Evolutionary conservation across 306 rosid genomes (phyloP).

Genomic region (Clitoria ternatea): DNA sequence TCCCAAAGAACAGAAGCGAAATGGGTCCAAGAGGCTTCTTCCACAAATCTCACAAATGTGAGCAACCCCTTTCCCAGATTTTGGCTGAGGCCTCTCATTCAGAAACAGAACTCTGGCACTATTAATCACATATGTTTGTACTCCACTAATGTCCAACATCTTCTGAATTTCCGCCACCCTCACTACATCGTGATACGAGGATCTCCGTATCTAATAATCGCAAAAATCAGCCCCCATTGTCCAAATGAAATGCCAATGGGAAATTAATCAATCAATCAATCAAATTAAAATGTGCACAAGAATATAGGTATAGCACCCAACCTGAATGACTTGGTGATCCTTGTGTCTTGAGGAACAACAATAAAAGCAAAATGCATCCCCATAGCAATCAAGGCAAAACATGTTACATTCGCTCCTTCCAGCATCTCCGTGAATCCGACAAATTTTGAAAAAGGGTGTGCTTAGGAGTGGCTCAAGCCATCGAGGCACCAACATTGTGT

Average conservation of each 20-base stretch:
- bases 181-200: conserved; percentile 95
- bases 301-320: neutral
- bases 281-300: too few species aligned
- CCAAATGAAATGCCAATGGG: neutral
- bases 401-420: conserved; percentile 85
- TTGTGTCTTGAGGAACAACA: conserved; percentile 88
- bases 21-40: conserved; percentile 85
- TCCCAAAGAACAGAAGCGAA: conserved; percentile 90
- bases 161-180: conserved; percentile 75
- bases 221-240: neutral
- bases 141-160: conserved; percentile 74
- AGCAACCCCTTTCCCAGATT: conserved; percentile 68
- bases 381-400: conserved; percentile 83
- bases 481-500: conserved; percentile 74
- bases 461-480: conserved; percentile 77
- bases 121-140: conserved; percentile 90
- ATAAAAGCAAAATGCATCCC: conserved; percentile 80
- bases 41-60: conserved; percentile 90
- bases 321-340: conserved; percentile 94
- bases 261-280: neutral
- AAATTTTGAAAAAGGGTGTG: conserved; percentile 67
- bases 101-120: conserved; percentile 87
- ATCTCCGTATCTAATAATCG: conserved; percentile 62
- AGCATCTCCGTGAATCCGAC: conserved; percentile 69
- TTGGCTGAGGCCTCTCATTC: conserved; percentile 95